Base-by-base conservation (phyloP, 768 basidiomycete genomes). In the Naganishia vaughanmartiniae region DNA sequence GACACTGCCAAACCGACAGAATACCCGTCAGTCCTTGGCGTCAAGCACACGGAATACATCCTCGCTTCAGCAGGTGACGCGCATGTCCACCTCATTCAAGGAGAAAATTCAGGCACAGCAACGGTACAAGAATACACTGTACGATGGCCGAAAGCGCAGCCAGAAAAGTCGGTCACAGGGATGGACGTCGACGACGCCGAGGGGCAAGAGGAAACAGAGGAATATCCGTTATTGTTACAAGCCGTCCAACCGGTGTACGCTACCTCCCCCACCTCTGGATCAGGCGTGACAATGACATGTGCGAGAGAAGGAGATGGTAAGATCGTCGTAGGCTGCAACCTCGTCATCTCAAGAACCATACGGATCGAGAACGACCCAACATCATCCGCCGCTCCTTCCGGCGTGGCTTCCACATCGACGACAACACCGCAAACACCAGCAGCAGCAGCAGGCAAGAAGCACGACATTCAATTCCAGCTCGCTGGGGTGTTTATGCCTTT, bases 61-160 rank as follows among this genome's bases (percentile, higher is more conserved):
- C 39, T 63, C 39, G 60, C 60, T 3, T 63, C 60, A 45, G 12
- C 60, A 42, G 60, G 60, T 9, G 36, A 63, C 42, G 60, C 24
- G 5, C 24, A 14, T 4, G 2, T 63, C n/a, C 14, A 7, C 39
- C 5, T 63, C 7, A 5, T 63, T 42, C 39, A 7, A 36, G 34
- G 34, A 4, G 34, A 36, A 36, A 12, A 36, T 5, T 5, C 56
- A 3, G 30, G 15, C 19, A 31, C 10, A 17, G 28, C 54, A n/a
- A 15, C 54, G 10, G 56, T 57, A 28, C 31, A 34, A 31, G 30
- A 57, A 15, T 58, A 58, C 17, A 56, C 55, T 28, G 9, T 56
- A 42, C 34, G 34, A 9, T 39, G 34, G 57, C 21, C 21, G n/a
- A 6, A 34, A 12, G 19, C 15, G 56, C 21, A 26, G 48, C 5